A percentile compares a stretch with the other conserved stretches of the same genome.
Evolutionary conservation across 345 rosid genomes (phyloP).

Genomic region (Aquilaria malaccensis): DNA sequence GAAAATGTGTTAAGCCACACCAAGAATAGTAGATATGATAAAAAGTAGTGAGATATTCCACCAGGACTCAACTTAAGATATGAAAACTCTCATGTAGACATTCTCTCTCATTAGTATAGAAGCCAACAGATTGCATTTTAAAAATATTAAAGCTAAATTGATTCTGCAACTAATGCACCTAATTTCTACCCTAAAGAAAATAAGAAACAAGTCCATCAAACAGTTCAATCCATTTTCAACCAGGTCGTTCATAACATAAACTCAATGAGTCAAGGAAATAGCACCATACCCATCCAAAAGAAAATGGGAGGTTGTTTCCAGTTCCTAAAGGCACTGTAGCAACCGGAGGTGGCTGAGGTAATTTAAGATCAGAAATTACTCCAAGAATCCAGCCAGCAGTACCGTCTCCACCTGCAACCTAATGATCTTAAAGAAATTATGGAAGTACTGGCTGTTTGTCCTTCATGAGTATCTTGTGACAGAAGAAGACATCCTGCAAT

Average conservation of each 20-base stretch:
- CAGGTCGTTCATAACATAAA: slow-evolving; percentile 1
- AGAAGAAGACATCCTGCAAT: background rate
- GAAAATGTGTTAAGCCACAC: too few relatives aligned
- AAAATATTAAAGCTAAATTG: too few relatives aligned
- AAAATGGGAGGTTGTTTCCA: slow-evolving; percentile 67
- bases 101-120: too few relatives aligned
- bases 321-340: slow-evolving; percentile 75
- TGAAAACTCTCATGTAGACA: too few relatives aligned
- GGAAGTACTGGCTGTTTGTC: background rate
- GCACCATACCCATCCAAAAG: slow-evolving; percentile 69
- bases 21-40: background rate
- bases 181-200: too few relatives aligned
- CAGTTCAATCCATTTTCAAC: background rate
- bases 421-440: slow-evolving; percentile 8
- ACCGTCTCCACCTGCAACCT: slow-evolving; percentile 86
- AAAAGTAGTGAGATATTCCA: background rate
- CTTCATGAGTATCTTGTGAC: background rate
- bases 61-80: background rate
- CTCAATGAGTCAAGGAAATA: slow-evolving; percentile 3
- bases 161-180: too few relatives aligned
- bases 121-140: too few relatives aligned
- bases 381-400: slow-evolving; percentile 79
- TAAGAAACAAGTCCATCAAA: slow-evolving; percentile 1
- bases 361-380: slow-evolving; percentile 64
- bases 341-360: slow-evolving; percentile 56